These are phyloP conservation scores for Cymbopogon citratus DNA, from an alignment of 176 grass and related monocot genomes.

Conservation along the genomic window DNA sequence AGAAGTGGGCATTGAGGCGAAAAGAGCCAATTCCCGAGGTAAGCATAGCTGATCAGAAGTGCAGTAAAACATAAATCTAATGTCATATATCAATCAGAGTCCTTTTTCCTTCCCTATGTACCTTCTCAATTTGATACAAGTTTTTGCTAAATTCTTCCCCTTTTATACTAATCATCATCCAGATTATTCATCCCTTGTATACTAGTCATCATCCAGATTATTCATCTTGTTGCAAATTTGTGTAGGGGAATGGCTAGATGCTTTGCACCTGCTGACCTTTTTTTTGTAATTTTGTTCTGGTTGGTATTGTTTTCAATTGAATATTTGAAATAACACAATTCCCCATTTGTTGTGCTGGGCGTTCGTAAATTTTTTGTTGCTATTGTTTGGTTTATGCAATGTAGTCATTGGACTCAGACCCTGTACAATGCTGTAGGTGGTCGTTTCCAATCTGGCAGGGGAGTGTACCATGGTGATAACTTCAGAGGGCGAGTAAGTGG, in stretches of 20 bases:
- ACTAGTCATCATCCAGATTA: neutral
- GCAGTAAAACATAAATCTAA: neutral
- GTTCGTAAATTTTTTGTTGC: neutral
- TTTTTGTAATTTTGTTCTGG: neutral
- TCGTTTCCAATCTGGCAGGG: slow-evolving; percentile 39
- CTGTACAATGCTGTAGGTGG: slow-evolving; percentile 28
- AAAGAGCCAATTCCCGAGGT: slow-evolving; percentile 51
- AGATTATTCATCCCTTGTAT: neutral
- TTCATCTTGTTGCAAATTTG: neutral
- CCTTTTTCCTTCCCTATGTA: neutral
- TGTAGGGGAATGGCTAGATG: neutral
- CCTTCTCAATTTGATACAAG: no score
- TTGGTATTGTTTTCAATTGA: neutral
- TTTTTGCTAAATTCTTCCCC: neutral
- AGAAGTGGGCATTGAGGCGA: slow-evolving; percentile 52
- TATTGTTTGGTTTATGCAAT: neutral
- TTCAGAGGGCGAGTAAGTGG: slow-evolving; percentile 42
- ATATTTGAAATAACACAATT: neutral
- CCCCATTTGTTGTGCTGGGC: neutral
- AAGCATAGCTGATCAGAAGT: neutral
- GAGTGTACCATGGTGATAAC: slow-evolving; percentile 42
- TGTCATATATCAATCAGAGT: neutral
- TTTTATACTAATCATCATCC: neutral
- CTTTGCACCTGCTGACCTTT: neutral
- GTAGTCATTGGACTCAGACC: neutral